Percentiles rank a stretch among this genome's conserved stretches.
Conservation (phyloP, 2,329 filamentous ascomycete genomes). For the Orbilia blumenaviensis region DNA sequence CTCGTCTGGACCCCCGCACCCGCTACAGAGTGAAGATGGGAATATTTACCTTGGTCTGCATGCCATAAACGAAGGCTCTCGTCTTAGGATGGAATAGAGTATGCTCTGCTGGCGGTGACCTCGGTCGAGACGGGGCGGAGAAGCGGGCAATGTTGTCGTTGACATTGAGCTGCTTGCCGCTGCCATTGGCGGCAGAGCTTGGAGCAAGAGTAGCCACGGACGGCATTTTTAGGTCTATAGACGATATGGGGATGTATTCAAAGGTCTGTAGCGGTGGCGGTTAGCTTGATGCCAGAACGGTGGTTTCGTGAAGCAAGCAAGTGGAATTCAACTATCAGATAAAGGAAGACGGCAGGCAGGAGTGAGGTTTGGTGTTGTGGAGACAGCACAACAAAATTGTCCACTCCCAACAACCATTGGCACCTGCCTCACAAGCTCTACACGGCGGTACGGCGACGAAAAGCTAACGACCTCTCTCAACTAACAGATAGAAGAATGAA, state of each 20-base stretch:
- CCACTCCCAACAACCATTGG: slow-evolving; percentile 28
- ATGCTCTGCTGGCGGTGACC: slow-evolving; percentile 87
- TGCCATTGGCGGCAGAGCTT: slow-evolving; percentile 56
- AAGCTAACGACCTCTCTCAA: not conserved
- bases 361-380: slow-evolving; percentile 57
- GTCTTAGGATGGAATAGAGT: slow-evolving; percentile 99
- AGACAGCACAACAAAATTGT: slow-evolving; percentile 43
- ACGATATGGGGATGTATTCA: not conserved
- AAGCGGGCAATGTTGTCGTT: slow-evolving; percentile 99
- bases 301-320: slow-evolving; percentile 1
- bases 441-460: not conserved
- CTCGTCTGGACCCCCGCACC: not conserved
- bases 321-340: not conserved
- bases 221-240: slow-evolving; percentile 34
- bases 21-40: slow-evolving; percentile 66
- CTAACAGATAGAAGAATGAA: not conserved
- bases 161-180: slow-evolving; percentile 69
- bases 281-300: slow-evolving; percentile 9
- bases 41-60: slow-evolving; percentile 92
- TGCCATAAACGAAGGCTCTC: slow-evolving; percentile 99
- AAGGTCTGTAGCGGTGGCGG: slow-evolving; percentile 2
- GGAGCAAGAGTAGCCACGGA: slow-evolving; percentile 55
- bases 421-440: not conserved
- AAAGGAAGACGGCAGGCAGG: slow-evolving; percentile 65
- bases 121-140: slow-evolving; percentile 85